These are phyloP conservation scores for Dioszegia crocea DNA, from an alignment of 768 basidiomycete genomes.

Conservation along the genomic window DNA sequence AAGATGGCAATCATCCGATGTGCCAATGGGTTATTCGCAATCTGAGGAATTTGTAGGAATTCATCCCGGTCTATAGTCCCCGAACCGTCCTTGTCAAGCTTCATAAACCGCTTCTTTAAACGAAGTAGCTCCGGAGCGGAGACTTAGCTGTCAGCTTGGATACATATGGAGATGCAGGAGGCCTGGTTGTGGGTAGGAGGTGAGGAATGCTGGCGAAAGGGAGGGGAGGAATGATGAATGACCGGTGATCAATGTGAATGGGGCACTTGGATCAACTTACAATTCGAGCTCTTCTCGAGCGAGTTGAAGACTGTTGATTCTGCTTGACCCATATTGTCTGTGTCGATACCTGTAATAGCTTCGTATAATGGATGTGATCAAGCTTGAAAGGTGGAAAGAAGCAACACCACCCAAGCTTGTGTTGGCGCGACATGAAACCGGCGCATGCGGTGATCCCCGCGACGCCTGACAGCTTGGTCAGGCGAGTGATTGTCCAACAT, in stretches of 20 bases:
- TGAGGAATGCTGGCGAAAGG: too few relatives aligned
- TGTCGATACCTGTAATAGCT: not conserved
- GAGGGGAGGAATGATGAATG: too few relatives aligned
- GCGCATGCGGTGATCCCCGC: not conserved
- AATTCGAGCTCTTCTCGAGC: conserved; percentile 95
- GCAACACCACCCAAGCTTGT: not conserved
- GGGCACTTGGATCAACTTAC: conserved; percentile 66
- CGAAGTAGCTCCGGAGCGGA: conserved; percentile 89
- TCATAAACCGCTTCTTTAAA: conserved; percentile 98
- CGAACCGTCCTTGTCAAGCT: conserved; percentile 95
- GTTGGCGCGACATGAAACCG: not conserved
- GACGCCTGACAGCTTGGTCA: not conserved
- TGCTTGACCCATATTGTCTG: conserved; percentile 51
- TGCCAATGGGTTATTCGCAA: conserved; percentile 93
- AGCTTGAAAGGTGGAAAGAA: not conserved
- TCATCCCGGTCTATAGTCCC: conserved; percentile 98
- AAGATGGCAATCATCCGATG: conserved; percentile 99
- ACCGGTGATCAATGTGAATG: too few relatives aligned
- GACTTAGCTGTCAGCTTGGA: conserved; percentile 58
- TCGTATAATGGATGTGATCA: not conserved
- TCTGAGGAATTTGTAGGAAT: conserved; percentile 97
- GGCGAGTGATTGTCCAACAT: not conserved
- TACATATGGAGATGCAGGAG: not conserved
- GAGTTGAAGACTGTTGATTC: conserved; percentile 93
- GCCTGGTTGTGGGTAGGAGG: not conserved